Percentiles rank a stretch among this genome's conserved stretches.
Conservation (phyloP, 768 basidiomycete genomes). For the Cubamyces sp. region DNA sequence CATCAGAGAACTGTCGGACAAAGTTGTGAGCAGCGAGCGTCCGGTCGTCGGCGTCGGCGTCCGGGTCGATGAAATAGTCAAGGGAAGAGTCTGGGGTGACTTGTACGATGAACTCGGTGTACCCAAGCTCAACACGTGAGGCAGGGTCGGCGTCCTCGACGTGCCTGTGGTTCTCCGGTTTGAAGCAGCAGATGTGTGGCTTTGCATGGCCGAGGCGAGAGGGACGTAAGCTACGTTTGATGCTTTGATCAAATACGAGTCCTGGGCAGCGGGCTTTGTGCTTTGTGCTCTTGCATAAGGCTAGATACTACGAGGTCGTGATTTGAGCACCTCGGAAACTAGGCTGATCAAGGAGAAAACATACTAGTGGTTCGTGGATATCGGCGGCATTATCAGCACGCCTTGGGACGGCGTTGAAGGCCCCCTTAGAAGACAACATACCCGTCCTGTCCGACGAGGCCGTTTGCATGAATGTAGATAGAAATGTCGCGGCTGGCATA, state of each 20-base stretch:
- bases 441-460: background rate
- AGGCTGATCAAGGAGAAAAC: background rate
- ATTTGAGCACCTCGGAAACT: too few relatives aligned
- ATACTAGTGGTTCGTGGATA: conserved; percentile 2
- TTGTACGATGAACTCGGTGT: conserved; percentile 21
- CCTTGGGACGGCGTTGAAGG: conserved; percentile 6
- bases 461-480: background rate
- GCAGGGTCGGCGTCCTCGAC: background rate
- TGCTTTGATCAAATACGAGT: conserved; percentile 3
- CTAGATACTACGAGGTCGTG: conserved; percentile 24
- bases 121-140: conserved; percentile 5
- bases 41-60: background rate
- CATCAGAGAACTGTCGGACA: background rate
- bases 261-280: conserved; percentile 14
- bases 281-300: background rate
- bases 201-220: background rate
- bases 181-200: conserved; percentile 20
- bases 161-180: background rate
- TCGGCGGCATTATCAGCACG: background rate
- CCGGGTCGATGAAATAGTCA: conserved; percentile 20
- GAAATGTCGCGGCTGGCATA: conserved; percentile 13
- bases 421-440: background rate
- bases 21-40: background rate
- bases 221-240: background rate
- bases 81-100: background rate